Percentiles rank a stretch among this genome's conserved stretches.
Conservation (phyloP, 306 rosid genomes). For the Ammopiptanthus mongolicus region DNA sequence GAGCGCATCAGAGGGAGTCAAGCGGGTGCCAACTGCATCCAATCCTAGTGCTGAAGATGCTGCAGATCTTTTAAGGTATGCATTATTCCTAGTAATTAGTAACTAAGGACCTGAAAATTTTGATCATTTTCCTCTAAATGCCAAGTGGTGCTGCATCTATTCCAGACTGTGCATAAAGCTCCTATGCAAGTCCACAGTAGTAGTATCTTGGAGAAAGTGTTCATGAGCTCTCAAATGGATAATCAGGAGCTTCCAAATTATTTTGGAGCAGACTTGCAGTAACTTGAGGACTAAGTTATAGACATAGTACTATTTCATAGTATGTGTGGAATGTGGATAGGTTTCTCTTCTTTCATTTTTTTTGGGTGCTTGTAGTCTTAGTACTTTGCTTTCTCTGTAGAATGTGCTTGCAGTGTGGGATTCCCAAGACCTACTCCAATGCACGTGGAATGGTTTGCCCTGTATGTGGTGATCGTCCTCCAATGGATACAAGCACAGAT, state of each 20-base stretch:
- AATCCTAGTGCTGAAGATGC: constrained; percentile 97
- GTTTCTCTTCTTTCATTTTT: not conserved
- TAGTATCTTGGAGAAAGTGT: not conserved
- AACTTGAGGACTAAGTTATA: not conserved
- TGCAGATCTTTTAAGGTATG: constrained; percentile 81
- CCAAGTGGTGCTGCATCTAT: not conserved
- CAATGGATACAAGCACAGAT: constrained; percentile 43
- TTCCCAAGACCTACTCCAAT: constrained; percentile 79
- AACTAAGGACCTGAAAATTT: not conserved
- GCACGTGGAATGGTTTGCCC: constrained; percentile 92
- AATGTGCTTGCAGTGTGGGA: constrained; percentile 94
- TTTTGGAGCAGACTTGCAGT: not conserved
- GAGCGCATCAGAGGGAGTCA: constrained; percentile 45
- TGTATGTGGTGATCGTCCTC: constrained; percentile 77
- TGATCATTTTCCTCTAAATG: not conserved
- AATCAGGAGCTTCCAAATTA: not conserved
- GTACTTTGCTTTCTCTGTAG: constrained; percentile 33
- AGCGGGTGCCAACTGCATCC: constrained; percentile 63
- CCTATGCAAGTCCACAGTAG: not conserved
- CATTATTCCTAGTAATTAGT: not conserved
- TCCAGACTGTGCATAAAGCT: constrained; percentile 3
- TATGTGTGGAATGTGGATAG: not conserved
- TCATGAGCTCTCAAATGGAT: not conserved
- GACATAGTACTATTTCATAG: not conserved
- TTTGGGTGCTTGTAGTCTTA: constrained; percentile 1